Evolutionary conservation across 257 asterid species (phyloP).

Genomic region (Knoxia roxburghii): DNA sequence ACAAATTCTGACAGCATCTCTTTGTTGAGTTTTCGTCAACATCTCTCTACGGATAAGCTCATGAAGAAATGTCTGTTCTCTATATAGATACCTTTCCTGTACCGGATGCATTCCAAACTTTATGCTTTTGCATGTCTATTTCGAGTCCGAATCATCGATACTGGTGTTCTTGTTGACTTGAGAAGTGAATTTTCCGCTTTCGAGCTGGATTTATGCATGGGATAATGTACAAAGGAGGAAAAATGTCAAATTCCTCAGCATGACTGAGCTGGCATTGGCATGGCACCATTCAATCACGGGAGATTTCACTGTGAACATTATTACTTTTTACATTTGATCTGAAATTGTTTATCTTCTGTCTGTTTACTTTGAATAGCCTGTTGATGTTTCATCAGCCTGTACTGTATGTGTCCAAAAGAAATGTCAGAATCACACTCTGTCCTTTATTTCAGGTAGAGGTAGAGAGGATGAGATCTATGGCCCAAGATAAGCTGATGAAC

Average conservation of each 20-base stretch:
- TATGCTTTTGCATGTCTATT: neutral
- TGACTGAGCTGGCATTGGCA: neutral
- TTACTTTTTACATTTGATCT: neutral
- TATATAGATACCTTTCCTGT: neutral
- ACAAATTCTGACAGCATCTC: neutral
- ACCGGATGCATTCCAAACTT: neutral
- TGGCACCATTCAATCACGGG: too few species aligned
- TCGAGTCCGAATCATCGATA: neutral
- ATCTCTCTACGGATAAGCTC: neutral
- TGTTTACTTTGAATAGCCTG: neutral
- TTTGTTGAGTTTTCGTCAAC: neutral
- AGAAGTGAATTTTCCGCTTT: neutral
- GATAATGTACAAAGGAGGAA: too few species aligned
- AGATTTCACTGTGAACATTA: neutral
- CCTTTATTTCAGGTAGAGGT: constrained; percentile 28
- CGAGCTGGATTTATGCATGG: neutral
- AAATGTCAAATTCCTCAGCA: neutral
- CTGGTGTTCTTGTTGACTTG: neutral
- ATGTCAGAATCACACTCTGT: too few species aligned
- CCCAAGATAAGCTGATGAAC: constrained; percentile 34
- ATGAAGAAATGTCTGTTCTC: neutral
- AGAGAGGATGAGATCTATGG: constrained; percentile 29
- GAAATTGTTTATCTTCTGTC: neutral
- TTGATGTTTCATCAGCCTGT: neutral
- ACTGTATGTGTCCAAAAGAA: neutral